phyloP scores from a whole-genome alignment of 768 basidiomycete species.

The Amylocystis lapponica region DNA sequence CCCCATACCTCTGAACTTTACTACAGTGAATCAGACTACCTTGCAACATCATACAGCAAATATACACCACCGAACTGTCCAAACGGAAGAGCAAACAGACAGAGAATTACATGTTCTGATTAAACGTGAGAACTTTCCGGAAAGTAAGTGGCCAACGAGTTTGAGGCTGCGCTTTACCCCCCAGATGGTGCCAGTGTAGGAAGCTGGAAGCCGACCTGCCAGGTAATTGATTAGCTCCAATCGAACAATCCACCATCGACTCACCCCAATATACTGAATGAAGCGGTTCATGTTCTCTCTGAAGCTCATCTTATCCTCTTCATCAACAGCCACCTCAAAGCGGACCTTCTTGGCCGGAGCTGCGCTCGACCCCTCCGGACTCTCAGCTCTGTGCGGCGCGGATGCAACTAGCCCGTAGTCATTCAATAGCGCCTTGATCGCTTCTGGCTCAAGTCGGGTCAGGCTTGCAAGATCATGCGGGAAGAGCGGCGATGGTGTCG shows the following conservation, averaged over 20 bases:
- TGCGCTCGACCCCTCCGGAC: background rate
- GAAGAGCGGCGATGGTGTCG: constrained; percentile 39
- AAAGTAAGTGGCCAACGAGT: no score
- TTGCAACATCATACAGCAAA: no score
- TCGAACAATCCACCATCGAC: background rate
- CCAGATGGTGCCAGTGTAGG: background rate
- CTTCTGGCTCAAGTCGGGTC: constrained; percentile 37
- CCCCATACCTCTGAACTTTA: no score
- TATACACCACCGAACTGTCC: no score
- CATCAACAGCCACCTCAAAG: background rate
- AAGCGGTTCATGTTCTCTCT: constrained; percentile 12
- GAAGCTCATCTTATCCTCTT: background rate
- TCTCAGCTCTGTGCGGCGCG: background rate
- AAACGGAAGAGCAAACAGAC: no score
- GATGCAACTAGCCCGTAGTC: constrained; percentile 37
- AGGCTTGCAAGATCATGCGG: constrained; percentile 42
- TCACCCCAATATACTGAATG: constrained; percentile 16
- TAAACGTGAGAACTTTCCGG: no score
- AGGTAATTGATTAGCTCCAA: background rate
- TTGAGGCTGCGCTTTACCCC: no score
- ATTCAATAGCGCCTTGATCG: constrained; percentile 33
- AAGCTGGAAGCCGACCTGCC: background rate
- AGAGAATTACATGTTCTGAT: no score
- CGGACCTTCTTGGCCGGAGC: background rate
- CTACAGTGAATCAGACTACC: no score